Evolutionary conservation across 768 basidiomycete genomes (phyloP), one percentile per base, ranked within the genome.

Genomic region (Gymnopilus dilepis): DNA sequence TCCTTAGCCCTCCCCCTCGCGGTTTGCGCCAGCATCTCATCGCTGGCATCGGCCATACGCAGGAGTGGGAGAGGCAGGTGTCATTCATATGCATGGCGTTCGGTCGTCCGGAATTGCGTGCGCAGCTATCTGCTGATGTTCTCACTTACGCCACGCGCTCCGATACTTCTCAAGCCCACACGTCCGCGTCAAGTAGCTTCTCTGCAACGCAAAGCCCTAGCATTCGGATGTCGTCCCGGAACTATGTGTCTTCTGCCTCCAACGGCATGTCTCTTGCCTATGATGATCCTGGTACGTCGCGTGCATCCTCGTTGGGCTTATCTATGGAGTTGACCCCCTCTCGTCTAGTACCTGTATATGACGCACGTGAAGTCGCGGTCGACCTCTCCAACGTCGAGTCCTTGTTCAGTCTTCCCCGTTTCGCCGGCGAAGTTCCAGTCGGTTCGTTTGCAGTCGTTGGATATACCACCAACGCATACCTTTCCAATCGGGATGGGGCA

Each of bases 81-180:
- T 52, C 50, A 7, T 52, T 52, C 21, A 52, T 52, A 6, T 31
- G 50, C 19, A 52, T 52, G 50, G 30, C 30, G n/a, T 52, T 52
- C 28, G 50, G 50, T 1, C 30, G 19, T 6, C 7, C n/a, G 2
- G 17, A 15, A 6, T 31, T 52, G 2, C 50, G 21, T 8, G 50
- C 50, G 4, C 50, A 52, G 30, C 13, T 52, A 4, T 19, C 19
- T 4, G 28, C 13, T 7, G 50, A 52, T n/a, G 50, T 34, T 15
- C 2, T 52, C 15, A 19, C 50, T 5, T 52, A 33, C 30, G 8
- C 28, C 3, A 52, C 50, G 3, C 43, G 43, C 7, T 2, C 22
- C 43, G 43, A 45, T 21, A 2, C 21, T 5, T 24, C 43, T 6
- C 43, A 26, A 22, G 19, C 6, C 9, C 26, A 22, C 21, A 26